Evolutionary conservation across 176 grass and related monocot genomes (phyloP).

Genomic region (Musa schizocarpa): DNA sequence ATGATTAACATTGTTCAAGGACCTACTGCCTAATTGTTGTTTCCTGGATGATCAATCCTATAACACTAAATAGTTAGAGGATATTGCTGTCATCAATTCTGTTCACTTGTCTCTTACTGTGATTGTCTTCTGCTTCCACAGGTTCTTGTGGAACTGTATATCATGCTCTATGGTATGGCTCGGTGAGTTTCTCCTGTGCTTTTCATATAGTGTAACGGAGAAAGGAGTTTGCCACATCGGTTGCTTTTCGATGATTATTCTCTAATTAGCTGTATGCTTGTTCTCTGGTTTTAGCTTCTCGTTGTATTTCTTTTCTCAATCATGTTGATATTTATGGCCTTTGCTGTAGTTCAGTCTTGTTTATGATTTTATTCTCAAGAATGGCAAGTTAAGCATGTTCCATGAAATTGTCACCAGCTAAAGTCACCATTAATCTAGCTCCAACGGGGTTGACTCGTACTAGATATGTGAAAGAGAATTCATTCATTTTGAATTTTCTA

Average conservation of each 20-base stretch:
- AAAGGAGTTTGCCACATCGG: not conserved
- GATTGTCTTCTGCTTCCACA: slow-evolving; percentile 30
- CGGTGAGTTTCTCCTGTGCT: slow-evolving; percentile 64
- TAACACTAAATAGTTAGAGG: not conserved
- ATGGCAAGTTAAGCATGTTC: not conserved
- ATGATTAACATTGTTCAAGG: not conserved
- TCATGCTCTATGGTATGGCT: slow-evolving; percentile 97
- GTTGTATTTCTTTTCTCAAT: not conserved
- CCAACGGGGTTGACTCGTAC: not conserved
- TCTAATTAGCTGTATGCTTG: not conserved
- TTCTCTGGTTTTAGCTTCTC: not conserved
- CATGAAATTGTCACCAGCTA: not conserved
- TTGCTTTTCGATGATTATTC: not conserved
- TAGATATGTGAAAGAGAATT: not conserved
- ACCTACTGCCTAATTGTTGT: not conserved
- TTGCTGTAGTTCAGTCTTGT: not conserved
- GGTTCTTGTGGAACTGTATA: slow-evolving; percentile 98
- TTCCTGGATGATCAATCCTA: not conserved
- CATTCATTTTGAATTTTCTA: not conserved
- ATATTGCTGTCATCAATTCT: not conserved
- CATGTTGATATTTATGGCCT: not conserved
- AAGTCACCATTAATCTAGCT: not conserved
- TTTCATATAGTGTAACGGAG: not conserved
- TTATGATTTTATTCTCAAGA: not conserved
- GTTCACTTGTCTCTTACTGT: not conserved